Conservation (phyloP, 1,284 basidiomycete genomes). For the Ganoderma multipileum region DNA sequence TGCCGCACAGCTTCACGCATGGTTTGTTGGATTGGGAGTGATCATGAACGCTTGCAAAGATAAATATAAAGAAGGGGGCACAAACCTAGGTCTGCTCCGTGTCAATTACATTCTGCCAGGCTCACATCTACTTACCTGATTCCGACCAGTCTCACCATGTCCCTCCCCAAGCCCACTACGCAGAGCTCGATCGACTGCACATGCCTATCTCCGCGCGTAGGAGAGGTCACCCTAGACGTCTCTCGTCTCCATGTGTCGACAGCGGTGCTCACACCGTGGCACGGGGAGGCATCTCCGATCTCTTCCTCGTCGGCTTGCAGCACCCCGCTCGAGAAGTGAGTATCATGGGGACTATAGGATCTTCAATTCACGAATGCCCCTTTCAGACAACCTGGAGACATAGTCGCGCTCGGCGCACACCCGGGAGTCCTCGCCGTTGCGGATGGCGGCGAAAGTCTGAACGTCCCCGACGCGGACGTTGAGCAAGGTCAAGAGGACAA, state of each 20-base stretch:
- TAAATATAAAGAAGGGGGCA: not conserved
- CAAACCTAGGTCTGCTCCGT: not conserved
- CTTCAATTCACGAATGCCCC: not conserved
- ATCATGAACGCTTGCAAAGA: not conserved
- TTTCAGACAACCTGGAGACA: not conserved
- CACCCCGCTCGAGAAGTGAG: not conserved
- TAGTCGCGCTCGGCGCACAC: not conserved
- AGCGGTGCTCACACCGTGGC: not conserved
- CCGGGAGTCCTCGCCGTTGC: not conserved
- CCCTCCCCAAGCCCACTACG: not conserved
- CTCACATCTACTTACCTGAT: not conserved
- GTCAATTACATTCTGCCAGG: not conserved
- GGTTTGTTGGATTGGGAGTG: not conserved
- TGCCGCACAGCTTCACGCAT: not conserved
- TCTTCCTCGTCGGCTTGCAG: not conserved
- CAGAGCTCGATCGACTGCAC: not conserved
- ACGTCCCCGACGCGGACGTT: not conserved
- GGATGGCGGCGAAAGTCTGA: not conserved
- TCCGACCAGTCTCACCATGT: not conserved
- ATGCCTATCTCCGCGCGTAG: not conserved
- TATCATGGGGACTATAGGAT: not conserved
- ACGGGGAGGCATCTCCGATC: not conserved
- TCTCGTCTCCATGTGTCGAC: not conserved
- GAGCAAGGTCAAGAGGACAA: not conserved
- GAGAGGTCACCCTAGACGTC: not conserved